phyloP scores from a whole-genome alignment of 2,329 filamentous ascomycete genomes.

The Tolypocladium sp. region DNA sequence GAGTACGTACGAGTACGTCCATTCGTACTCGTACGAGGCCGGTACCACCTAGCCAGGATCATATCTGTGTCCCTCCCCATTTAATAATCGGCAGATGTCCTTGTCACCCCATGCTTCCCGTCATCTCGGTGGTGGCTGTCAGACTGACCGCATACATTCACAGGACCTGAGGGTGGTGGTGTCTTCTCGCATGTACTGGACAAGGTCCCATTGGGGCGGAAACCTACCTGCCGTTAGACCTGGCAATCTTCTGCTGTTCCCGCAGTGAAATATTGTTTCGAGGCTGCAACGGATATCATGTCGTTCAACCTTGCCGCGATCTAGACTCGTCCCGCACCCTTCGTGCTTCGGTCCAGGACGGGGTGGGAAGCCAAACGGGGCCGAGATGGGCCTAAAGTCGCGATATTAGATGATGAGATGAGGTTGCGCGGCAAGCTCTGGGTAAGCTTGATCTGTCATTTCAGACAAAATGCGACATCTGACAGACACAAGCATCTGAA shows the following conservation, averaged over 20 bases:
- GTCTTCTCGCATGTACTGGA: background rate
- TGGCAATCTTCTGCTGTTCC: background rate
- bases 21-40: background rate
- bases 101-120: background rate
- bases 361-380: background rate
- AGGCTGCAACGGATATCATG: background rate
- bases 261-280: no score
- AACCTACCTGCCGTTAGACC: background rate
- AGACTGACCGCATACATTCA: background rate
- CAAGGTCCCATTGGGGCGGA: background rate
- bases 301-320: background rate
- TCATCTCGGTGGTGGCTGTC: background rate
- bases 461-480: conserved; percentile 5
- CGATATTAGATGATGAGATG: conserved; percentile 1
- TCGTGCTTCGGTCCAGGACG: background rate
- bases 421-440: background rate
- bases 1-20: background rate
- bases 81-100: background rate
- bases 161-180: background rate
- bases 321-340: background rate
- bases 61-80: background rate
- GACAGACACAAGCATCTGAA: conserved; percentile 5
- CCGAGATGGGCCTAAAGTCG: background rate
- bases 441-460: conserved; percentile 7
- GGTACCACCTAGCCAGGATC: background rate